A percentile compares a stretch with the other conserved stretches of the same genome.
Conservation (phyloP, 306 rosid species). For the Clitoria ternatea region DNA sequence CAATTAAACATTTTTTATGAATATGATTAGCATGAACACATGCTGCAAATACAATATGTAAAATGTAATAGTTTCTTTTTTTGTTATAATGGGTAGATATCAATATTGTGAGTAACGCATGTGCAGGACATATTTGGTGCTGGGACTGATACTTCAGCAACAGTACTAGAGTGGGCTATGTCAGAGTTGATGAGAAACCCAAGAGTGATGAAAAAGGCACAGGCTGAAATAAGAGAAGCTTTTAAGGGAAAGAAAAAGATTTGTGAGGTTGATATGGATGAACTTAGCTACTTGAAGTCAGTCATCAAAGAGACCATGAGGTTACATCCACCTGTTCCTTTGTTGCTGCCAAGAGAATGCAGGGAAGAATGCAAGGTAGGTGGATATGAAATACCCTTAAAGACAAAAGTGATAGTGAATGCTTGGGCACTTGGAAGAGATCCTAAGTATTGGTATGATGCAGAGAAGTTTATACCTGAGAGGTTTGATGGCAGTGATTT, state of each 20-base stretch:
- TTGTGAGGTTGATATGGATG: background rate
- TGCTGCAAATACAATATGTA: no score
- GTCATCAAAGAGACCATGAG: constrained; percentile 35
- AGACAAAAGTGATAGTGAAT: constrained; percentile 33
- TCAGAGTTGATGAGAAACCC: constrained; percentile 33
- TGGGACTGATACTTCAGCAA: constrained; percentile 35
- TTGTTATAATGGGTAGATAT: background rate
- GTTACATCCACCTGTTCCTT: constrained; percentile 35
- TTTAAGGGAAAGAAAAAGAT: constrained; percentile 11
- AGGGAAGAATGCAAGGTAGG: constrained; percentile 11
- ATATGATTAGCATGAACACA: background rate
- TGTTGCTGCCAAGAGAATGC: constrained; percentile 41
- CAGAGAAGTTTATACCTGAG: constrained; percentile 35
- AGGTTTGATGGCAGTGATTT: constrained; percentile 4
- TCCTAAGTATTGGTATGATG: constrained; percentile 26
- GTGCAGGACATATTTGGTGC: constrained; percentile 30
- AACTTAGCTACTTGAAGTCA: constrained; percentile 25
- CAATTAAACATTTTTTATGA: no score
- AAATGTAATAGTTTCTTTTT: no score
- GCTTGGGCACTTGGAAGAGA: constrained; percentile 46
- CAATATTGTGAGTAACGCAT: no score
- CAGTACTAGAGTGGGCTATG: constrained; percentile 31
- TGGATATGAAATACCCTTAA: constrained; percentile 24
- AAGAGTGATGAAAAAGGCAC: constrained; percentile 24
- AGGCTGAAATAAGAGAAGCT: constrained; percentile 26